Conservation (phyloP, 1,284 basidiomycete species). For the Malassezia restricta region DNA sequence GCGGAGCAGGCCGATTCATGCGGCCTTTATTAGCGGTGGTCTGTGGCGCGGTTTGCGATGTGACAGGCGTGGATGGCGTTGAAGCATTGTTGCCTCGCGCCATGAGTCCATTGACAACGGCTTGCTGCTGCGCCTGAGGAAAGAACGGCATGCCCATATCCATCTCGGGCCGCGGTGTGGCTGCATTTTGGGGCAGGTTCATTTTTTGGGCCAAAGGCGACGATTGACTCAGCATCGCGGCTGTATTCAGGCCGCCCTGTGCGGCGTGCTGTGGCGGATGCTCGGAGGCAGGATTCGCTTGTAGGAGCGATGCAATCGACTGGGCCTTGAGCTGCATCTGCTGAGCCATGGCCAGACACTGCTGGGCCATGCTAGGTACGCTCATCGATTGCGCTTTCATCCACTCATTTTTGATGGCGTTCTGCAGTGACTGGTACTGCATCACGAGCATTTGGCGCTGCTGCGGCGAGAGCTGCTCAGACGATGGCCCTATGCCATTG, state of each 20-base stretch:
- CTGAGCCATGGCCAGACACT: conserved; percentile 32
- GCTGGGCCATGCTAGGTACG: conserved; percentile 27
- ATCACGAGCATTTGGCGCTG: conserved; percentile 36
- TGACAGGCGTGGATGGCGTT: conserved; percentile 21
- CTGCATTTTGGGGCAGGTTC: too few species aligned
- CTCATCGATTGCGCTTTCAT: conserved; percentile 37
- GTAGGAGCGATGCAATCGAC: conserved; percentile 27
- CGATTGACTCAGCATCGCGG: conserved; percentile 7
- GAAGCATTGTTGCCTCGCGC: conserved; percentile 12
- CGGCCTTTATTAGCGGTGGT: neutral
- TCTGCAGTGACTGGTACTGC: conserved; percentile 33
- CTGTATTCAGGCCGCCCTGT: conserved; percentile 11
- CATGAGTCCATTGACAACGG: conserved; percentile 3
- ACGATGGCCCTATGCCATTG: neutral
- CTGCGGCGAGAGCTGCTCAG: conserved; percentile 25
- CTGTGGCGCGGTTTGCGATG: conserved; percentile 4
- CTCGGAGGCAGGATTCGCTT: neutral
- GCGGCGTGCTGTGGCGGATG: conserved; percentile 7
- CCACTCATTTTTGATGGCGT: conserved; percentile 31
- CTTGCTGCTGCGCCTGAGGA: neutral
- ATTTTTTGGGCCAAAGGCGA: too few species aligned
- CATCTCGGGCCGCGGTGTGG: neutral
- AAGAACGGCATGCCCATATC: neutral
- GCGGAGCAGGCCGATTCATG: neutral
- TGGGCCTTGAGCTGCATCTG: conserved; percentile 32